These are phyloP conservation scores for Phoenix roebelenii DNA, from an alignment of 176 grass and related monocot species.

Conservation along the genomic window DNA sequence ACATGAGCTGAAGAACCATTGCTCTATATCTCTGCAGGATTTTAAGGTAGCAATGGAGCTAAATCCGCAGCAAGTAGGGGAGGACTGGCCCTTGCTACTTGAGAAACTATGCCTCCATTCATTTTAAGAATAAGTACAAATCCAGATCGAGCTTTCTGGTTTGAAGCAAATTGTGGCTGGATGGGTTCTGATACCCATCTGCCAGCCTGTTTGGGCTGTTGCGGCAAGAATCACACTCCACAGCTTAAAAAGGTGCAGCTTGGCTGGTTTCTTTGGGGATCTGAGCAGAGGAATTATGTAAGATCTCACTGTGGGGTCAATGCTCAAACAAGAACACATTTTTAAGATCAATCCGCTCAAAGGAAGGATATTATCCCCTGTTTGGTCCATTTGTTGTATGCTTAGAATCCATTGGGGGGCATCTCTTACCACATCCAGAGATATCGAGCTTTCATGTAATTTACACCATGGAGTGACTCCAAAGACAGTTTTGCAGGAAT, in stretches of 20 bases:
- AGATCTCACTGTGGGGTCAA: neutral
- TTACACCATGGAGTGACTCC: neutral
- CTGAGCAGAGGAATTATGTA: constrained; percentile 1
- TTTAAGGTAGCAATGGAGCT: constrained; percentile 22
- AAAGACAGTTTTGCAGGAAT: constrained; percentile 15
- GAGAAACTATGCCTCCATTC: constrained; percentile 14
- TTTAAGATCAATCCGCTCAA: neutral
- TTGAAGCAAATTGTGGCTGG: no score
- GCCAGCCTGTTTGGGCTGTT: no score
- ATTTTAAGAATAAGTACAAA: neutral
- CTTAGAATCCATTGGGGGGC: neutral
- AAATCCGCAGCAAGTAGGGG: neutral
- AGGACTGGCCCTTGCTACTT: constrained; percentile 18
- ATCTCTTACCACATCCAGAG: neutral
- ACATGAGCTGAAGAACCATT: neutral
- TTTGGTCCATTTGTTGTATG: neutral
- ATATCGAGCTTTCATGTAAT: neutral
- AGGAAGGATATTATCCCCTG: neutral
- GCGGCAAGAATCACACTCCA: no score
- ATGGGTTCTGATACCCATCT: no score
- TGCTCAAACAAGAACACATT: neutral
- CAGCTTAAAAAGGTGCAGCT: no score
- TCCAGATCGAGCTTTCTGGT: neutral
- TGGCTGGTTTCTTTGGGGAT: no score
- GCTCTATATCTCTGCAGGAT: neutral